Evolutionary conservation across 1,284 basidiomycete species (phyloP).

Genomic region (Ustilago nuda): DNA sequence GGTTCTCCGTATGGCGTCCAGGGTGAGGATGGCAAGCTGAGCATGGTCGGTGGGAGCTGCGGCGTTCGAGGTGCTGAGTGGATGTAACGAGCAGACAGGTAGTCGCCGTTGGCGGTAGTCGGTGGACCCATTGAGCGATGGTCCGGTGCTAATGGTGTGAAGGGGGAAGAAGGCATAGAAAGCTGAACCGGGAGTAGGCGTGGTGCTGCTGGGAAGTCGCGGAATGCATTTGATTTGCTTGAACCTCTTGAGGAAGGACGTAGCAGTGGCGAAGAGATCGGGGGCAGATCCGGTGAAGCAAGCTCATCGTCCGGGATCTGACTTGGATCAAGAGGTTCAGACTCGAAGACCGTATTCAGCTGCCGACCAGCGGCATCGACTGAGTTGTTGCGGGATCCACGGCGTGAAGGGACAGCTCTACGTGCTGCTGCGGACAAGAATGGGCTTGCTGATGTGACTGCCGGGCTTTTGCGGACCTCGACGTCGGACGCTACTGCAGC

Average conservation of each 20-base stretch:
- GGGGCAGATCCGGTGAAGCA: constrained; percentile 44
- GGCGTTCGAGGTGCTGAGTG: constrained; percentile 51
- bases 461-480: constrained; percentile 30
- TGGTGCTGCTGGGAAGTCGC: constrained; percentile 47
- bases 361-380: constrained; percentile 35
- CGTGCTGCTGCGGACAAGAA: constrained; percentile 29
- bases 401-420: constrained; percentile 25
- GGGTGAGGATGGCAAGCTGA: constrained; percentile 60
- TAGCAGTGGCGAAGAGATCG: constrained; percentile 36
- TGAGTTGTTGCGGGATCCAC: constrained; percentile 35
- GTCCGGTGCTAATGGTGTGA: constrained; percentile 47
- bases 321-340: constrained; percentile 32
- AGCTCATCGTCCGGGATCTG: constrained; percentile 44
- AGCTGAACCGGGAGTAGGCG: constrained; percentile 55
- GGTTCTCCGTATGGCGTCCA: constrained; percentile 51
- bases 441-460: constrained; percentile 21
- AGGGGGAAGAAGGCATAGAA: constrained; percentile 44
- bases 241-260: constrained; percentile 31
- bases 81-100: constrained; percentile 36
- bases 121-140: constrained; percentile 14
- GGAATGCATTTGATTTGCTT: constrained; percentile 23
- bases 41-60: constrained; percentile 50
- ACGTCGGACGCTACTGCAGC: constrained; percentile 4
- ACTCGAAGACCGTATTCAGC: constrained; percentile 48
- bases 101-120: constrained; percentile 20